Percentiles rank a stretch among this genome's conserved stretches.
phyloP scores from a whole-genome alignment of 2,329 filamentous ascomycete genomes.

The Dichotomopilus funicola region DNA sequence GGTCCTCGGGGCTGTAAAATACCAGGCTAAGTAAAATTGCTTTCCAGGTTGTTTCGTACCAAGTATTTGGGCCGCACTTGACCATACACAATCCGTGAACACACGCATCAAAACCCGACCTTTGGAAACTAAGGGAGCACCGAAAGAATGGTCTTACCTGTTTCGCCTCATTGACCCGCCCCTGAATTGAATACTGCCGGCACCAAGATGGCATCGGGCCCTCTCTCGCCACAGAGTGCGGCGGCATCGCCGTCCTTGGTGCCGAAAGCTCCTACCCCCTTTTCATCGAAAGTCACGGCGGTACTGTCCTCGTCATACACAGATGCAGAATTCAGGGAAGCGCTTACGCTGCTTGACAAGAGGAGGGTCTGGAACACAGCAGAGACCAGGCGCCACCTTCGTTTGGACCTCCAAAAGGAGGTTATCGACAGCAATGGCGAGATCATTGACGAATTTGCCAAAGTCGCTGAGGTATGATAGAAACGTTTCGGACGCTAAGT shows the following conservation, averaged over 20 bases:
- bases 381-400: slow-evolving; percentile 70
- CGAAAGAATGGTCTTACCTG: too few relatives aligned
- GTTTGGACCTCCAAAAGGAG: slow-evolving; percentile 81
- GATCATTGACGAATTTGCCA: slow-evolving; percentile 80
- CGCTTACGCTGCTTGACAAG: slow-evolving; percentile 69
- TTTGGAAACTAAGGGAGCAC: too few relatives aligned
- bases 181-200: background rate
- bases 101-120: too few relatives aligned
- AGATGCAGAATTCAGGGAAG: slow-evolving; percentile 84
- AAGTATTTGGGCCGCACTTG: too few relatives aligned
- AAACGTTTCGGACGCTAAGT: background rate
- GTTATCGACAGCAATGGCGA: slow-evolving; percentile 89
- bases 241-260: slow-evolving; percentile 25
- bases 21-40: too few relatives aligned
- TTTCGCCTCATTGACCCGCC: too few relatives aligned
- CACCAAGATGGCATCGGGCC: slow-evolving; percentile 10
- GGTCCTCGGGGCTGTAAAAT: too few relatives aligned
- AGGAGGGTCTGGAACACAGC: slow-evolving; percentile 66
- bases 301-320: slow-evolving; percentile 89
- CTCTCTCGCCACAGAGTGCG: slow-evolving; percentile 29
- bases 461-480: slow-evolving; percentile 69
- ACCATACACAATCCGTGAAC: too few relatives aligned
- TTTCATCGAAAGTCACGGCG: slow-evolving; percentile 74
- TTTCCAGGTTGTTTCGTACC: too few relatives aligned
- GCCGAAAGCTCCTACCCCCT: slow-evolving; percentile 47